Conservation (phyloP, 805 yeast species). For the Pichia insulana region DNA sequence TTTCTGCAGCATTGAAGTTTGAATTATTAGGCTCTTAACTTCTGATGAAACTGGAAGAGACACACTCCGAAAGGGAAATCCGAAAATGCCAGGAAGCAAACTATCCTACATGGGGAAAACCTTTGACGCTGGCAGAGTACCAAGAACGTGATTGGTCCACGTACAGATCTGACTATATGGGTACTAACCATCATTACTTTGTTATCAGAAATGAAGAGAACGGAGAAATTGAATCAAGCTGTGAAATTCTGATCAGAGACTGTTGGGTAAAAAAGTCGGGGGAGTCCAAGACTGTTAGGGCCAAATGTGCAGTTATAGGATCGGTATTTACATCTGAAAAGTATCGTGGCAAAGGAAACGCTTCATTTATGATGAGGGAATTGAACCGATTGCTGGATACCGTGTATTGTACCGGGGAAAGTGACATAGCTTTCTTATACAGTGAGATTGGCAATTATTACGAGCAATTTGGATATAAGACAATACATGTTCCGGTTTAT, state of each 20-base stretch:
- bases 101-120: slow-evolving; percentile 1
- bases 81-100: slow-evolving; percentile 1
- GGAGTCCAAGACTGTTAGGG: slow-evolving; percentile 1
- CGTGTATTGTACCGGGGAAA: slow-evolving; percentile 18
- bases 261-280: slow-evolving; percentile 9
- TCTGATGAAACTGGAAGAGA: background rate
- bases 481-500: slow-evolving; percentile 16
- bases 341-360: slow-evolving; percentile 49
- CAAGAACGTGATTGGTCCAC: slow-evolving; percentile 3
- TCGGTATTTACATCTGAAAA: slow-evolving; percentile 46
- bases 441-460: slow-evolving; percentile 70
- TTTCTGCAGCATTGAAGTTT: too few relatives aligned
- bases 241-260: slow-evolving; percentile 24
- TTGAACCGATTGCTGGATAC: slow-evolving; percentile 22
- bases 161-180: slow-evolving; percentile 1
- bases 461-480: slow-evolving; percentile 48
- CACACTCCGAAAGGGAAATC: background rate
- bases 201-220: slow-evolving; percentile 17
- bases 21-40: too few relatives aligned
- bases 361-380: slow-evolving; percentile 35
- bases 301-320: slow-evolving; percentile 36
- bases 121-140: background rate
- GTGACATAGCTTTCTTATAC: slow-evolving; percentile 41
- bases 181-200: slow-evolving; percentile 15
- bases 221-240: slow-evolving; percentile 10